Percentiles rank a stretch among this genome's conserved stretches.
These are phyloP conservation scores for Eucalyptus cloeziana DNA, from an alignment of 345 rosid genomes.

Conservation along the genomic window DNA sequence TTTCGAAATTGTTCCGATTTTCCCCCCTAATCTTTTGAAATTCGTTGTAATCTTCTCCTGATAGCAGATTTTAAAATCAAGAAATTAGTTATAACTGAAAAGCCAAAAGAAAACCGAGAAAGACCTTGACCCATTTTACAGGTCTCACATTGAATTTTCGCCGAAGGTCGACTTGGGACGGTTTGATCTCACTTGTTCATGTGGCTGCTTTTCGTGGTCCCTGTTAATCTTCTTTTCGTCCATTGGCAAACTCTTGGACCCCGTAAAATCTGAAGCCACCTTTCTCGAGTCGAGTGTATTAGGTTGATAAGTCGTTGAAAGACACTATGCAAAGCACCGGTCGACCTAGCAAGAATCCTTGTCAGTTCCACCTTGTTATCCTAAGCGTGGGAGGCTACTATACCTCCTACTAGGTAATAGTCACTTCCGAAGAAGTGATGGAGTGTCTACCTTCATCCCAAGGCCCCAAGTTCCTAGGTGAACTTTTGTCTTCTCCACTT, in stretches of 20 bases:
- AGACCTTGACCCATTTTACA: background rate
- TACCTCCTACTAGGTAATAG: rapidly evolving
- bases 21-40: background rate
- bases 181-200: background rate
- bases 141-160: background rate
- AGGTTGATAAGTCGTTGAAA: too few relatives aligned
- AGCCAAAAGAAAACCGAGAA: conserved; percentile 61
- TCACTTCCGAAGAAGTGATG: too few relatives aligned
- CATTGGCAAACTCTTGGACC: background rate
- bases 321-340: too few relatives aligned
- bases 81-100: conserved; percentile 29
- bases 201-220: background rate
- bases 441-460: too few relatives aligned
- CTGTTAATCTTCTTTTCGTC: background rate
- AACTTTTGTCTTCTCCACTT: too few relatives aligned
- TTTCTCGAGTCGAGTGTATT: rapidly evolving
- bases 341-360: too few relatives aligned
- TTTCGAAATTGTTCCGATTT: background rate
- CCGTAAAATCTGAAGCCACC: background rate
- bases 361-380: rapidly evolving
- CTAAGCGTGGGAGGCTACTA: rapidly evolving
- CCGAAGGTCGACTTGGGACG: background rate
- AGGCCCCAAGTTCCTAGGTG: too few relatives aligned
- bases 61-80: background rate
- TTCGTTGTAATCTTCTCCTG: background rate